Evolutionary conservation across 106 monocot species (phyloP).

Genomic region (Chionographis japonica): DNA sequence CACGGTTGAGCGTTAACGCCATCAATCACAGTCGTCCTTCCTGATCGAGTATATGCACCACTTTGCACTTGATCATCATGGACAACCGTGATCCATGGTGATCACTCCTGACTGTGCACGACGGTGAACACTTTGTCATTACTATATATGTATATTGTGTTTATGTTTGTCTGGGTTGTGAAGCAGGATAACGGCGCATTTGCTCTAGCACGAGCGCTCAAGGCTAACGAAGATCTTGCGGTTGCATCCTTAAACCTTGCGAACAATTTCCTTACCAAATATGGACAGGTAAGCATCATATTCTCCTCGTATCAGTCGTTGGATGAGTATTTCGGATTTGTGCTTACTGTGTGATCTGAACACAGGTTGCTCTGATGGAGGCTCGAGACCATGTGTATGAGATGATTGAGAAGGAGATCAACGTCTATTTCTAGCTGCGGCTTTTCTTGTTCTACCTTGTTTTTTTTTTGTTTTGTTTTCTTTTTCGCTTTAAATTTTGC

Average conservation of each 20-base stretch:
- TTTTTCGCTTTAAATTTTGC: too few relatives aligned
- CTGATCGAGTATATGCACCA: too few relatives aligned
- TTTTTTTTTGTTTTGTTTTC: not conserved
- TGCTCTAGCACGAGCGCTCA: constrained; percentile 91
- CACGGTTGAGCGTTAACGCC: too few relatives aligned
- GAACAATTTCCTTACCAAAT: constrained; percentile 97
- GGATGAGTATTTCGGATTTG: not conserved
- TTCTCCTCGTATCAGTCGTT: not conserved
- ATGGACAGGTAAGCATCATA: constrained; percentile 56
- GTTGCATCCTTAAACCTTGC: constrained; percentile 75
- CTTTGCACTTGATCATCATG: too few relatives aligned
- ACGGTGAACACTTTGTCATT: too few relatives aligned
- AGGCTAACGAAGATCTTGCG: constrained; percentile 89
- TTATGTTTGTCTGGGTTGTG: not conserved
- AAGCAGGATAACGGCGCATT: constrained; percentile 89
- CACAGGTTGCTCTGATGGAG: constrained; percentile 91
- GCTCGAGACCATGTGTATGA: constrained; percentile 94
- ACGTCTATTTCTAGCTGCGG: constrained; percentile 63
- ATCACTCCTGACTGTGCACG: too few relatives aligned
- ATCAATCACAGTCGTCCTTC: too few relatives aligned
- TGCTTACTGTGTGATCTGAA: not conserved
- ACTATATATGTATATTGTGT: not conserved
- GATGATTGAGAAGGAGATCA: constrained; percentile 87
- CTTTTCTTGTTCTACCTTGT: not conserved
- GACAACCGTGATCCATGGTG: too few relatives aligned